These are phyloP conservation scores for Periconia sp. DNA, from an alignment of 2,329 filamentous ascomycete genomes.

Conservation along the genomic window DNA sequence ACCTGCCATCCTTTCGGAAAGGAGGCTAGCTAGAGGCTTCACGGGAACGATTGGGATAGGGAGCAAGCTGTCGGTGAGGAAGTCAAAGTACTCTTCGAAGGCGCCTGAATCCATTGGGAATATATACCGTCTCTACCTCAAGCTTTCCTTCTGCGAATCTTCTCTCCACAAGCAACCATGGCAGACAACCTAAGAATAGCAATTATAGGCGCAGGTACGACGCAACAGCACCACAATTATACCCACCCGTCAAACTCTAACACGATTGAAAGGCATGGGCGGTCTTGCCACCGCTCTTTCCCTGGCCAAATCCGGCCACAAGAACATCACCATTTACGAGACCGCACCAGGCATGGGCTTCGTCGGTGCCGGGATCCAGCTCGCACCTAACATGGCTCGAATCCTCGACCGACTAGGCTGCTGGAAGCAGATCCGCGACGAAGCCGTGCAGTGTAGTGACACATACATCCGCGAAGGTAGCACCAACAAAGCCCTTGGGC, in stretches of 20 bases:
- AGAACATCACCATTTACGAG: slow-evolving; percentile 73
- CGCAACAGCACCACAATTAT: background rate
- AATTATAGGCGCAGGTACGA: slow-evolving; percentile 35
- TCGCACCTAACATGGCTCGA: slow-evolving; percentile 79
- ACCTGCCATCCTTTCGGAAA: background rate
- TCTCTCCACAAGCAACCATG: slow-evolving; percentile 17
- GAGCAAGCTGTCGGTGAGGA: too few species aligned
- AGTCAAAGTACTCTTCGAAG: background rate
- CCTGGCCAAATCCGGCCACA: slow-evolving; percentile 75
- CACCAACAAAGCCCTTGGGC: slow-evolving; percentile 68
- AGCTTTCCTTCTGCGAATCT: background rate
- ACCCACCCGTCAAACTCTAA: slow-evolving; percentile 11
- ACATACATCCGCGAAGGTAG: slow-evolving; percentile 76
- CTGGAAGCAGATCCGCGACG: slow-evolving; percentile 69
- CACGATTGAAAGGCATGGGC: slow-evolving; percentile 67
- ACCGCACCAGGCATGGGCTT: slow-evolving; percentile 73
- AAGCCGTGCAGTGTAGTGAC: slow-evolving; percentile 70
- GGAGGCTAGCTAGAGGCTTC: too few species aligned
- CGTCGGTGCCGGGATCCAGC: slow-evolving; percentile 81
- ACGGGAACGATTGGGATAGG: too few species aligned
- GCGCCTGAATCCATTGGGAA: background rate
- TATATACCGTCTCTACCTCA: background rate
- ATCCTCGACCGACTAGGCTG: slow-evolving; percentile 73
- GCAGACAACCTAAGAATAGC: slow-evolving; percentile 34
- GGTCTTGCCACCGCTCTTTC: slow-evolving; percentile 72